These are phyloP conservation scores for Torulaspora delbrueckii DNA, from an alignment of 805 yeast genomes.

Conservation along the genomic window DNA sequence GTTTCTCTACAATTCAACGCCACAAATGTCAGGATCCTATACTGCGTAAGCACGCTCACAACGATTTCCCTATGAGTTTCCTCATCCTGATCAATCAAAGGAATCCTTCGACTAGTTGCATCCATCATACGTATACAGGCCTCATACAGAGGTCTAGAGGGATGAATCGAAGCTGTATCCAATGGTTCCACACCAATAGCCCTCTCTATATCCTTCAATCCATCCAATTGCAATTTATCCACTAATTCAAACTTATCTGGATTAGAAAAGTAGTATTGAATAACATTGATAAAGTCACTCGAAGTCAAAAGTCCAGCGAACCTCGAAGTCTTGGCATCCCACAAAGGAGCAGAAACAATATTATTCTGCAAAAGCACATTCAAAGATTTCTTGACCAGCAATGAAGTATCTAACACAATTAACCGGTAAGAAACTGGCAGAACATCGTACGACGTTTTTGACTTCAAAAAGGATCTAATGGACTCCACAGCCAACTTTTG, in stretches of 20 bases:
- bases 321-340: constrained; percentile 85
- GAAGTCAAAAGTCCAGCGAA: constrained; percentile 94
- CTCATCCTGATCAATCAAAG: constrained; percentile 90
- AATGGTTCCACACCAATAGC: constrained; percentile 82
- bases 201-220: constrained; percentile 78
- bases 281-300: constrained; percentile 88
- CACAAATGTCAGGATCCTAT: constrained; percentile 90
- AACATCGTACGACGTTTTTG: constrained; percentile 94
- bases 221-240: constrained; percentile 78
- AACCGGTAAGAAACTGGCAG: constrained; percentile 91
- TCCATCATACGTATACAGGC: constrained; percentile 91
- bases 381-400: constrained; percentile 83
- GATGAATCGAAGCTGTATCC: constrained; percentile 85
- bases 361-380: constrained; percentile 87
- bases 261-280: constrained; percentile 84
- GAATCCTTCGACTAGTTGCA: constrained; percentile 86
- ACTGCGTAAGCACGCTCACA: constrained; percentile 91
- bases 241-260: constrained; percentile 87
- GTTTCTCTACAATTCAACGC: constrained; percentile 95
- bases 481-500: constrained; percentile 76
- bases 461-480: constrained; percentile 75
- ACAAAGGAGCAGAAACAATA: constrained; percentile 92
- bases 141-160: constrained; percentile 81
- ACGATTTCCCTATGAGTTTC: constrained; percentile 90
- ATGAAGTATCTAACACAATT: constrained; percentile 87